Evolutionary conservation across 495 filamentous ascomycete species (phyloP).

Genomic region (Aspergillus nidulans): DNA sequence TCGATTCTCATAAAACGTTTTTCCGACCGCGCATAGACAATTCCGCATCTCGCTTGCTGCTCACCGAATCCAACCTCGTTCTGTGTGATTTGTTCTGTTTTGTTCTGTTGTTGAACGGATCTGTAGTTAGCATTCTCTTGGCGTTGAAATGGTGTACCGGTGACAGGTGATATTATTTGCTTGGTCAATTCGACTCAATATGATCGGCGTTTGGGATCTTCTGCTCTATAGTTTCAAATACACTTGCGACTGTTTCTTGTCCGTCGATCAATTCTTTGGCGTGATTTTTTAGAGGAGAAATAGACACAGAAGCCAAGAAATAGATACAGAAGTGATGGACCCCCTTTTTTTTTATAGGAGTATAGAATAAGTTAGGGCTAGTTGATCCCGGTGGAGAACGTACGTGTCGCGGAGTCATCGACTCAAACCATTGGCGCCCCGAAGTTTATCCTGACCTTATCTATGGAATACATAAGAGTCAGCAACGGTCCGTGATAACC

Average conservation of each 20-base stretch:
- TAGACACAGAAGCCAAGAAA: background rate
- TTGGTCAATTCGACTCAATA: background rate
- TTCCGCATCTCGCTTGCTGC: background rate
- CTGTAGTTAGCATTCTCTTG: background rate
- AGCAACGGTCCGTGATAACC: background rate
- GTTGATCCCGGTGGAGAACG: background rate
- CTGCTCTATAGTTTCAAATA: conserved; percentile 1
- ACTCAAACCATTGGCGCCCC: conserved; percentile 3
- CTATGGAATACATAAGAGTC: background rate
- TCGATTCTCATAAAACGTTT: background rate
- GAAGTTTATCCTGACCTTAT: conserved; percentile 9
- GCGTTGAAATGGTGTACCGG: background rate
- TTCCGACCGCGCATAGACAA: background rate
- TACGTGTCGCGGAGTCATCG: background rate
- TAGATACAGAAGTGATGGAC: background rate
- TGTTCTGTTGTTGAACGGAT: too few species aligned
- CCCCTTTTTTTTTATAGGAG: too few species aligned
- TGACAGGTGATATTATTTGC: background rate
- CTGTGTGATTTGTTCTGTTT: background rate
- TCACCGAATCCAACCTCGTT: background rate
- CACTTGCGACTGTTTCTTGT: background rate
- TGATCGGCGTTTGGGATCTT: conserved; percentile 5
- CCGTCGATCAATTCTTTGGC: background rate
- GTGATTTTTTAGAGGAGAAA: background rate
- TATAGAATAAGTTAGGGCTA: background rate